Percentiles rank a stretch among this genome's conserved stretches.
Evolutionary conservation across 495 filamentous ascomycete genomes (phyloP).

Genomic region (Chaetomium tenue): DNA sequence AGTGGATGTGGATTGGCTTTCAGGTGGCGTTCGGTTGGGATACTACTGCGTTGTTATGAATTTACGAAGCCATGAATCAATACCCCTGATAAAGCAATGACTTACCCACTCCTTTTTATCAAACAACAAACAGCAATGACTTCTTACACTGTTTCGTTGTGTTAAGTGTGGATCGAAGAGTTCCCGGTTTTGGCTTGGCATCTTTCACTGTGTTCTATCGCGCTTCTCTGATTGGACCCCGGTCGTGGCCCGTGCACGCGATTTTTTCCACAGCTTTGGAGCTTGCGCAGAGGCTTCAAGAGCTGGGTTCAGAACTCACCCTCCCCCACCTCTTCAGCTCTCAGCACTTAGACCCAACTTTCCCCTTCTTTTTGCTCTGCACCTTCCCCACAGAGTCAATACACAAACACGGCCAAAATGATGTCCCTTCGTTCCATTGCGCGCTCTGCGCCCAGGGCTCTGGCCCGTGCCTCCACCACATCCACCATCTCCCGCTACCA

Average conservation of each 20-base stretch:
- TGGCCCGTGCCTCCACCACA: constrained; percentile 59
- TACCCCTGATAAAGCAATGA: neutral
- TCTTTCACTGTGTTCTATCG: no score
- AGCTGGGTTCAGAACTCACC: neutral
- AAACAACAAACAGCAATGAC: neutral
- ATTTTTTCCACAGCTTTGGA: constrained; percentile 14
- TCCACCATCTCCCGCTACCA: constrained; percentile 52
- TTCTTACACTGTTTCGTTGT: neutral
- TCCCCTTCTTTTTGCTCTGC: constrained; percentile 5
- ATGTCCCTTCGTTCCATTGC: constrained; percentile 69
- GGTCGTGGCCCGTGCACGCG: constrained; percentile 10
- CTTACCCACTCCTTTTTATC: neutral
- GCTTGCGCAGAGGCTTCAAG: neutral
- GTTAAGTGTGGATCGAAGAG: neutral
- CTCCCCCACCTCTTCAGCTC: constrained; percentile 7
- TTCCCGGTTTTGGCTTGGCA: neutral
- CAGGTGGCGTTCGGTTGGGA: neutral
- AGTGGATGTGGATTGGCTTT: neutral
- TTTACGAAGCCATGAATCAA: constrained; percentile 13
- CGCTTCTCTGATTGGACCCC: neutral
- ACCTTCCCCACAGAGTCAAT: constrained; percentile 1
- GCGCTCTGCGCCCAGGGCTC: constrained; percentile 67
- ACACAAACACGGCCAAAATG: constrained; percentile 53
- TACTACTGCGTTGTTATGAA: neutral
- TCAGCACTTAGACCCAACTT: constrained; percentile 14